Evolutionary conservation across 2,329 filamentous ascomycete species (phyloP), one percentile per base, ranked within the genome.

Genomic region (Colletotrichum ledebouriae): DNA sequence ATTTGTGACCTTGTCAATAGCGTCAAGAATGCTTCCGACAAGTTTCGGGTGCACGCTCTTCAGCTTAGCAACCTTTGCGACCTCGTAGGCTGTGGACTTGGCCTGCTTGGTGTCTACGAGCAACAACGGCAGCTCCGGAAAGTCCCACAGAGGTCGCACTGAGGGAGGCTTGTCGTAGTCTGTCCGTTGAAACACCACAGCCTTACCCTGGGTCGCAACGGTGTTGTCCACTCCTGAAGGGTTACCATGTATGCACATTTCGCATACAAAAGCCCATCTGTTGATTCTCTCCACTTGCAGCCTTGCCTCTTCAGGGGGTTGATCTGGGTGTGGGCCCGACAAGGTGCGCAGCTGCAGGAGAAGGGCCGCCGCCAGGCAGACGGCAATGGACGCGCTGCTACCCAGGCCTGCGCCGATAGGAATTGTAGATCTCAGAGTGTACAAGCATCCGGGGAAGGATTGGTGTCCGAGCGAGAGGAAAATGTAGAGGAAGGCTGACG

Each of bases 191-290:
- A 97, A 99, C 3, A 98, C 84, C 1, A 99, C 94, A 0, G 94
- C 96, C 81, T 97, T 98, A 65, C 96, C 96, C 75, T 97, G 93
- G 12, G 94, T 92, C 12, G 95, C 87, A 33, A 99, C 95, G 3
- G 96, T 99, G 79, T 99, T 99, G 81, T 99, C 96, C 49, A 99
- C 93, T 0, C 96, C 96, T 0, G 94, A 97, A 0, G 96, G 96
- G 76, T 97, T 98, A 42, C 95, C 96, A 77, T 99, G 96, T 71
- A 98, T 98, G 80, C 94, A 96, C 89, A 98, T 92, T 79, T 99
- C 96, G 25, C 92, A 92, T 1, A 99, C 96, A 79, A 98, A 98
- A 0, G 96, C 94, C 96, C 97, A 99, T 70, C 92, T 88, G 79
- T 99, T 99, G 81, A 99, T 98, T 71, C 95, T 90, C 81, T 98